Evolutionary conservation across 116 monocot genomes (phyloP), one percentile per base, ranked within the genome.

Genomic region (Thalassia testudinum): DNA sequence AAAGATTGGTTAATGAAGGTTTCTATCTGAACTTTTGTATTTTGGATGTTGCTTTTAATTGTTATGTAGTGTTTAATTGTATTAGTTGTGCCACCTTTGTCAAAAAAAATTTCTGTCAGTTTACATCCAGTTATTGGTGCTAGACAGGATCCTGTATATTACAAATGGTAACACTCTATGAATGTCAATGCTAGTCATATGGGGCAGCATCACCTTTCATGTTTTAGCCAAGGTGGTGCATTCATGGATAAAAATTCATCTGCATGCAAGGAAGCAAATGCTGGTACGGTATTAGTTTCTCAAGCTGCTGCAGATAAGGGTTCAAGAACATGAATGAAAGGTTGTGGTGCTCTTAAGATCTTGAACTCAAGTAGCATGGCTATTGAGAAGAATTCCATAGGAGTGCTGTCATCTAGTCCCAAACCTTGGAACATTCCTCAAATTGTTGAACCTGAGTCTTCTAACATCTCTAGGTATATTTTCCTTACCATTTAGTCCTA

Each of bases 301-400:
- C 81, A 69, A 54, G 42, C 78, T 71, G 85, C 77, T 17, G 72
- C 78, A 37, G 87, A 87, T 63, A 81, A 87, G 68, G 87, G 81
- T 53, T 87, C 87, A 52, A 66, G 78, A 65, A 81, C 81, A 37
- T 78, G 81, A 21, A 75, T 70, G 37, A 78, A 75, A 68, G 62
- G 72, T 5, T 60, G 65, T 53, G 62, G 69, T 56, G 43, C 70
- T 43, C 26, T 73, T 29, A 75, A 70, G 40, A 42, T 67, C 29
- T 15, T 62, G 26, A 67, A 64, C 43, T 54, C 75, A 0, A 67
- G 63, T 47, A 45, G 67, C 45, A 60, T 21, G 43, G 25, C 60
- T 42, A 56, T 42, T 52, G 76, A 68, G 23, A 73, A 56, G 64
- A 74, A 60, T 29, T 30, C 69, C 14, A 51, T 53, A 24, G 62